Base-by-base conservation (phyloP, 495 filamentous ascomycete genomes). In the Hypoxylon subgilvum region DNA sequence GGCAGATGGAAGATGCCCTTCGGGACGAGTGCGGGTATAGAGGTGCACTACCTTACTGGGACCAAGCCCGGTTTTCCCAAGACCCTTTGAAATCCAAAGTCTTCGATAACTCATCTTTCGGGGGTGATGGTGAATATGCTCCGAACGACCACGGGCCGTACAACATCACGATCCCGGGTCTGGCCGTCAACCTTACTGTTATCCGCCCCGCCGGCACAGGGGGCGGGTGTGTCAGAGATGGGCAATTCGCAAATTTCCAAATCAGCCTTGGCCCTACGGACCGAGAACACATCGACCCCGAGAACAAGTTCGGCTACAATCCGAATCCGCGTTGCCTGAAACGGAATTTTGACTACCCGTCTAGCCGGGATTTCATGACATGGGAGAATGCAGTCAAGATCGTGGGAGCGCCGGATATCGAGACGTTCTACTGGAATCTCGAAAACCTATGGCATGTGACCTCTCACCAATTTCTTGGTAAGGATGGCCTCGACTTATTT, bases 71-170 rank as follows among this genome's bases (percentile, higher is more conserved):
- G 9, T 57, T 57, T 25, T 55, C 57, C 12, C 43, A 49, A 18
- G 43, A 55, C 18, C 52, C 52, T 1, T 8, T 41, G 12, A 42
- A 51, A 31, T 88, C 83, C 13, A 75, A 80, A 25, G 71, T 89
- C 27, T 87, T 88, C 56, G 81, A 87, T 49, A 83, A 84, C 28
- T 80, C 76, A 16, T 86, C 81, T 0, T 73, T 89, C 57, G 79
- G 81, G 13, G 79, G 85, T 40, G 84, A 89, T 61, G 87, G 85
- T 17, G 74, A 56, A 4, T 72, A 66, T 44, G 64, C 81, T 63
- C 62, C 77, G 78, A 83, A 70, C 63, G 81, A 35, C 5, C 47
- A 57, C 3, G 57, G 57, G 2, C 47, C 64, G 28, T 55, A 49
- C 19, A 66, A 53, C 14, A 31, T 69, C 4, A 50, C 22, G 0